Percentiles rank a stretch among this genome's conserved stretches.
phyloP scores from a whole-genome alignment of 164 flowering plant genomes.

The Chimonanthus praecox region DNA sequence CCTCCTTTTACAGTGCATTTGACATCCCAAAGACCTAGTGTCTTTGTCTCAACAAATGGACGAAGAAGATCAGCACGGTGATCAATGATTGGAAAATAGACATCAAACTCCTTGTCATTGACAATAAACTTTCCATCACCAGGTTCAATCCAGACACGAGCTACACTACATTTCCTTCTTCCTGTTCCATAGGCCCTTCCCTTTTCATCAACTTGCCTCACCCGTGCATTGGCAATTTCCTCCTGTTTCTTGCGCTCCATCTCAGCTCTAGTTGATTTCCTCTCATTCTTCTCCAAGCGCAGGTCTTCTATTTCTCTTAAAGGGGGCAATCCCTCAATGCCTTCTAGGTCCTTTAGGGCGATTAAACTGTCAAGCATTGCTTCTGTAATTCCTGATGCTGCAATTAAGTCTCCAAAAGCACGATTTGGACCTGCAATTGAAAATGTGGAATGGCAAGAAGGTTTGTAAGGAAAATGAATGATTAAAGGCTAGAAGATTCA shows the following conservation, averaged over 20 bases:
- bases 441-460: not conserved
- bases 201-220: conserved; percentile 76
- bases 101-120: conserved; percentile 82
- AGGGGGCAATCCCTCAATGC: conserved; percentile 78
- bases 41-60: conserved; percentile 86
- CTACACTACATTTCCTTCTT: conserved; percentile 88
- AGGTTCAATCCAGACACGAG: conserved; percentile 94
- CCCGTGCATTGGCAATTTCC: conserved; percentile 69
- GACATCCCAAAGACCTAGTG: conserved; percentile 91
- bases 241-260: conserved; percentile 83
- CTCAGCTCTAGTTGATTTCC: conserved; percentile 55
- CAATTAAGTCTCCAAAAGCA: conserved; percentile 93
- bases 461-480: not conserved
- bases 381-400: conserved; percentile 90
- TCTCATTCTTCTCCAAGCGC: conserved; percentile 57
- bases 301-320: conserved; percentile 63
- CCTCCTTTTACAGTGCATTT: conserved; percentile 94
- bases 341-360: conserved; percentile 73
- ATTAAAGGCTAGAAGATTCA: not conserved
- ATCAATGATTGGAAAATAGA: conserved; percentile 85
- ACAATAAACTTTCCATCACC: conserved; percentile 79
- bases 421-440: conserved; percentile 70
- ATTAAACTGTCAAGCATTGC: conserved; percentile 90
- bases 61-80: conserved; percentile 87
- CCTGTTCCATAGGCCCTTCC: conserved; percentile 99